Evolutionary conservation across 129 eudicot species (phyloP).

Genomic region (Flaveria linearis): DNA sequence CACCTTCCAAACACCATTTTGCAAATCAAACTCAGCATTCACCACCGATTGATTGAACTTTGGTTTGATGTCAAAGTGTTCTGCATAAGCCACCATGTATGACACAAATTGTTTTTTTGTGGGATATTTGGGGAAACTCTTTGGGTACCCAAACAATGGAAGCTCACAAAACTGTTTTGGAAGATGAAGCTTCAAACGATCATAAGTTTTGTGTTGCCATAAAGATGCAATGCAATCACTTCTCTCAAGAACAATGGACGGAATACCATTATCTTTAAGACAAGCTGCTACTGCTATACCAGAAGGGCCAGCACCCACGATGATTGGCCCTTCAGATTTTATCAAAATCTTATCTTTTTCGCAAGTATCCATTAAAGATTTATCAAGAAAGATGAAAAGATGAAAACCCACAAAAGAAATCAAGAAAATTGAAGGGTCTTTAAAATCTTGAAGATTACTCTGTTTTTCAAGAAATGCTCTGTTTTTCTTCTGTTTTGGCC

Average conservation of each 20-base stretch:
- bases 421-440: constrained; percentile 19
- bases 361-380: constrained; percentile 50
- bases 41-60: constrained; percentile 55
- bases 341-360: constrained; percentile 37
- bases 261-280: constrained; percentile 48
- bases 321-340: constrained; percentile 65
- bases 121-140: constrained; percentile 78
- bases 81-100: constrained; percentile 77
- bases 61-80: constrained; percentile 62
- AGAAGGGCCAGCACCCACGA: constrained; percentile 93
- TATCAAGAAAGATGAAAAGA: constrained; percentile 14
- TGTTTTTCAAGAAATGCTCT: constrained; percentile 27
- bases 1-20: constrained; percentile 59
- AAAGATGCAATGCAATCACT: constrained; percentile 85
- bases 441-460: constrained; percentile 5
- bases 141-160: constrained; percentile 71
- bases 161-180: constrained; percentile 81
- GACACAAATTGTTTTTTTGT: constrained; percentile 68
- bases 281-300: constrained; percentile 91
- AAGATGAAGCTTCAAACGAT: constrained; percentile 81
- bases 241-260: constrained; percentile 77
- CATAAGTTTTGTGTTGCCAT: constrained; percentile 92
- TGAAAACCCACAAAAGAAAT: constrained; percentile 21
- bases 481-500: constrained; percentile 17
- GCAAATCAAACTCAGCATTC: constrained; percentile 52